Percentiles rank a stretch among this genome's conserved stretches.
phyloP scores from a whole-genome alignment of 2,329 filamentous ascomycete species.

The Ophiostoma novo-ulmi region DNA sequence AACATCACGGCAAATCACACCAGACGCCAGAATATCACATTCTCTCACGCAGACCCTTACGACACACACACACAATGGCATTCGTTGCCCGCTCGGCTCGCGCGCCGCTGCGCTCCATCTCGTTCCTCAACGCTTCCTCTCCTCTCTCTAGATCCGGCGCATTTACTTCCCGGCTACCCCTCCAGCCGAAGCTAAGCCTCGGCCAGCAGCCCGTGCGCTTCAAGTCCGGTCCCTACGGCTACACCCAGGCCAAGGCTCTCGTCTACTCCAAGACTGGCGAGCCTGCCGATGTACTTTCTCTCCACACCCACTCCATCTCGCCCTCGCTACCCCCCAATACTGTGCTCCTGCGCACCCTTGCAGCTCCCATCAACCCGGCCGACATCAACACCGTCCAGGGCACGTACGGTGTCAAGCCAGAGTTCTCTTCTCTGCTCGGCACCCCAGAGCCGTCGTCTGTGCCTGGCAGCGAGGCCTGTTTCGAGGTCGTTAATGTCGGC shows the following conservation, averaged over 20 bases:
- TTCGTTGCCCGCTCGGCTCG: constrained; percentile 20
- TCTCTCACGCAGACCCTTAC: not conserved
- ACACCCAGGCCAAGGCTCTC: constrained; percentile 79
- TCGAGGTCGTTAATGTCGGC: constrained; percentile 74
- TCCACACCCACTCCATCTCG: constrained; percentile 73
- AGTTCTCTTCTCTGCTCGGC: constrained; percentile 67
- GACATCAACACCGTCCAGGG: constrained; percentile 98
- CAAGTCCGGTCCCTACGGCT: constrained; percentile 66
- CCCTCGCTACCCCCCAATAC: constrained; percentile 60
- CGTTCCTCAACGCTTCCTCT: not conserved
- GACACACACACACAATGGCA: constrained; percentile 20
- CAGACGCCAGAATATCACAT: not conserved
- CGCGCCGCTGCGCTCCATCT: constrained; percentile 17
- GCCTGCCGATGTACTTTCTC: constrained; percentile 51
- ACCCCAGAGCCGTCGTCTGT: constrained; percentile 71
- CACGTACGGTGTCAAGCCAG: constrained; percentile 81
- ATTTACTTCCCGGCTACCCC: not conserved
- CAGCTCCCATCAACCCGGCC: constrained; percentile 89
- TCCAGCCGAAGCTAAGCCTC: not conserved
- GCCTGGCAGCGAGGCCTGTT: constrained; percentile 87
- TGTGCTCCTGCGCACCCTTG: constrained; percentile 79
- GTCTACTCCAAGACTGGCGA: constrained; percentile 71
- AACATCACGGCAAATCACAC: not conserved
- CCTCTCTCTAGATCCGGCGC: not conserved
- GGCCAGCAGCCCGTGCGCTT: constrained; percentile 33